These are phyloP conservation scores for Penicillium verhagenii DNA, from an alignment of 495 filamentous ascomycete genomes.

Conservation along the genomic window DNA sequence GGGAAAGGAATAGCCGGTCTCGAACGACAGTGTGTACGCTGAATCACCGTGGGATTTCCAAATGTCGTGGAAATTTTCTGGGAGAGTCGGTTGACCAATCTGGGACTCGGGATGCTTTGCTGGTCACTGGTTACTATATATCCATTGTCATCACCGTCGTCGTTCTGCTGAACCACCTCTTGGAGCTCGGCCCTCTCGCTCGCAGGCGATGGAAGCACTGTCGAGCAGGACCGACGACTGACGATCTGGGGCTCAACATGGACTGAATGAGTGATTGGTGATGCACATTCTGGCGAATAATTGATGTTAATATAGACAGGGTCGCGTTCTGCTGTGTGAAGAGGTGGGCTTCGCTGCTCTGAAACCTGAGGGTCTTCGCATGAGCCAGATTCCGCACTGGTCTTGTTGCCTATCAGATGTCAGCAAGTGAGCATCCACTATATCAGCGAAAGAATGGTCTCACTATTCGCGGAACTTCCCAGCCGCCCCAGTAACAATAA, in stretches of 20 bases:
- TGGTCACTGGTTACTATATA: neutral
- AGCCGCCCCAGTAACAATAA: slow-evolving; percentile 24
- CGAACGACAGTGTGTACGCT: slow-evolving; percentile 42
- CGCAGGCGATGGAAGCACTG: neutral
- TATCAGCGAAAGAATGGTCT: neutral
- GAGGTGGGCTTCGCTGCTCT: neutral
- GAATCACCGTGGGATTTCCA: slow-evolving; percentile 54
- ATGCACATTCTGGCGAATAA: slow-evolving; percentile 7
- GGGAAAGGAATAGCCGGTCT: slow-evolving; percentile 41
- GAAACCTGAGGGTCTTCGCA: slow-evolving; percentile 1
- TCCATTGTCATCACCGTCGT: slow-evolving; percentile 1
- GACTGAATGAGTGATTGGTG: slow-evolving; percentile 3
- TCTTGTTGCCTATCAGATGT: slow-evolving; percentile 20
- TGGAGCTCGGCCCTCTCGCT: neutral
- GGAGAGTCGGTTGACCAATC: slow-evolving; percentile 44
- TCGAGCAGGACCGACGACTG: neutral
- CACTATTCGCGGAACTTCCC: slow-evolving; percentile 20
- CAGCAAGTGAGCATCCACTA: neutral
- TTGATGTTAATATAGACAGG: slow-evolving; percentile 1
- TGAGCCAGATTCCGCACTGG: slow-evolving; percentile 12
- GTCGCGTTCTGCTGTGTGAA: neutral
- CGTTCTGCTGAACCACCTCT: neutral
- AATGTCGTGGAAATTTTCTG: slow-evolving; percentile 51
- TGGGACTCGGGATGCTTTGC: slow-evolving; percentile 19
- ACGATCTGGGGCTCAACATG: neutral